Evolutionary conservation across 2,329 filamentous ascomycete species (phyloP).

Genomic region (Clonostachys byssicola): DNA sequence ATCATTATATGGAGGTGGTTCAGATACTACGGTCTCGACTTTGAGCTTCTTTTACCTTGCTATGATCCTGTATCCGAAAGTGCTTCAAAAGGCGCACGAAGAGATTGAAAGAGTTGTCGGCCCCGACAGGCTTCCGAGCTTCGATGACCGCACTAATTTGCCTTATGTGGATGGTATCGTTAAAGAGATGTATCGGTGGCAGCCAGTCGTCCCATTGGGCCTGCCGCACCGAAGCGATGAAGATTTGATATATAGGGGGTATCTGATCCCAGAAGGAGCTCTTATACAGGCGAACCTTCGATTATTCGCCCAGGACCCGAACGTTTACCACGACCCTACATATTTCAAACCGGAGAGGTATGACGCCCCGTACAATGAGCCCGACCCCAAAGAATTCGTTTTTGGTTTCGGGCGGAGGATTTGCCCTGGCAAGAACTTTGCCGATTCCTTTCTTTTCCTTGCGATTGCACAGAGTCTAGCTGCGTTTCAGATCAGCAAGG

Average conservation of each 20-base stretch:
- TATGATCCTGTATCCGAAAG: conserved; percentile 11
- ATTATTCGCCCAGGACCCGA: conserved; percentile 20
- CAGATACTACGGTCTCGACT: neutral
- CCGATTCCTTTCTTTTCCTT: conserved; percentile 17
- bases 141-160: conserved; percentile 13
- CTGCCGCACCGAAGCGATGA: conserved; percentile 27
- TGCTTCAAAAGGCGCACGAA: conserved; percentile 13
- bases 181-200: conserved; percentile 16
- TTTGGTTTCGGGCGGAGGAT: conserved; percentile 24
- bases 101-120: conserved; percentile 19
- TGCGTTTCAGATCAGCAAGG: conserved; percentile 32
- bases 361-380: conserved; percentile 11
- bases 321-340: conserved; percentile 38
- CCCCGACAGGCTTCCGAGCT: conserved; percentile 13
- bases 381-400: conserved; percentile 13
- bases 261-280: conserved; percentile 18
- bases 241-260: conserved; percentile 15
- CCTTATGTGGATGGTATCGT: conserved; percentile 17
- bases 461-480: conserved; percentile 32
- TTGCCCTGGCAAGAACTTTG: conserved; percentile 20
- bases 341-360: conserved; percentile 19
- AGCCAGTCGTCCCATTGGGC: conserved; percentile 18
- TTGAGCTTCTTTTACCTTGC: conserved; percentile 9
- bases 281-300: conserved; percentile 6
- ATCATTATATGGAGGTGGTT: neutral